Conservation (phyloP, 345 rosid genomes). For the Murraya koenigii region DNA sequence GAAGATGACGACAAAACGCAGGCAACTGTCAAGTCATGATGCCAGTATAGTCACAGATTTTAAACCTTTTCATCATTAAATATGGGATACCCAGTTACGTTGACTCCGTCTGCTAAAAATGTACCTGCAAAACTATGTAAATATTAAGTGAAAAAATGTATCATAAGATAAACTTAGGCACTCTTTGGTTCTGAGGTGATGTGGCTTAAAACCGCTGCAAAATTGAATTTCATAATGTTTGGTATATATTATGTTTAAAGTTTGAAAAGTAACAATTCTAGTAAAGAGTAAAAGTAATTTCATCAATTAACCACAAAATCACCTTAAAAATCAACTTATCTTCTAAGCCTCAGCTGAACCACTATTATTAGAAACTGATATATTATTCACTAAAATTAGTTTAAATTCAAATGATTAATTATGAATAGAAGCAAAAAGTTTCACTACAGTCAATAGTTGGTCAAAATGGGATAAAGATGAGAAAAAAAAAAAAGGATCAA, state of each 20-base stretch:
- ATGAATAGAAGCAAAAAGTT: background rate
- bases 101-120: conserved; percentile 56
- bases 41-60: conserved; percentile 26
- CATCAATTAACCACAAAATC: background rate
- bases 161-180: background rate
- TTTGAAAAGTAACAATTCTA: too few species aligned
- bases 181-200: background rate
- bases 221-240: too few species aligned
- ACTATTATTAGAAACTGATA: background rate
- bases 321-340: background rate
- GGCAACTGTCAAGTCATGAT: conserved; percentile 10
- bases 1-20: conserved; percentile 12
- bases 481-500: background rate
- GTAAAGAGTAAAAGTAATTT: too few species aligned
- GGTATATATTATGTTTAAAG: too few species aligned
- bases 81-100: conserved; percentile 59
- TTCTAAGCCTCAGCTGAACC: background rate
- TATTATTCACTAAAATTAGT: too few species aligned
- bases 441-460: background rate
- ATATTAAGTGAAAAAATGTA: background rate
- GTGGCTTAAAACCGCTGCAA: too few species aligned
- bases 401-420: background rate
- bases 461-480: background rate
- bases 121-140: conserved; percentile 36
- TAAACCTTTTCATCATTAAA: conserved; percentile 60